Evolutionary conservation across 208 protist genomes (phyloP), one percentile per base, ranked within the genome.

Genomic region (Crithidia thermophila): DNA sequence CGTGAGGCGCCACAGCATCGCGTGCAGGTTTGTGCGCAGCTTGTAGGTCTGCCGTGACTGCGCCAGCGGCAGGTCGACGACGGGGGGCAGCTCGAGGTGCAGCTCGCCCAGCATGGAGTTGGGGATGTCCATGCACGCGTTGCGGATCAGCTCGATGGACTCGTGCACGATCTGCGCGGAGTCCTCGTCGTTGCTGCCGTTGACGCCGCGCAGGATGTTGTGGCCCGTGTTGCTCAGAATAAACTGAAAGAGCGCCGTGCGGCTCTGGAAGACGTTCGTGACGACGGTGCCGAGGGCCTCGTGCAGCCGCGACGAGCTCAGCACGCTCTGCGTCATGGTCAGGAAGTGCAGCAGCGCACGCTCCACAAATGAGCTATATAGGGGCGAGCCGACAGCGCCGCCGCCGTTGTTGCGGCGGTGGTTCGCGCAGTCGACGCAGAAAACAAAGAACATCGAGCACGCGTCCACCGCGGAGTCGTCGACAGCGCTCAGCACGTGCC

Each of bases 201-300:
- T 68, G 27, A 78, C 58, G 20, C 59, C 57, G 47, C 85, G 87
- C 55, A 92, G 46, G 16, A 96, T 80, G 80, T 96, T 96, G 72
- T 87, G 75, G 27, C 88, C 88, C 1, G 70, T 87, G 69, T 85
- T 87, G 66, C 62, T 90, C 25, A 96, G 60, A n/a, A 91, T 78
- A 59, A 96, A 96, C 52, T 94, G 88, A 59, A 96, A 93, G 10
- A 96, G 82, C 50, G 74, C 57, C n/a, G 61, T 58, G 4, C 66
- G 75, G 9, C 68, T 81, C 74, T 85, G 74, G 74, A 96, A 96
- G 33, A 87, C 74, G 65, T 88, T 84, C 23, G 77, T 78, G 6
- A 96, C 72, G 49, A 93, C 71, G 23, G 42, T 56, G 34, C 57
- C 77, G 31, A 94, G 68, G 28, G 60, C 75, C 16, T 80, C 63